A percentile compares a stretch with the other conserved stretches of the same genome.
phyloP scores from a whole-genome alignment of 1,284 basidiomycete genomes.

The Agroathelia rolfsii region DNA sequence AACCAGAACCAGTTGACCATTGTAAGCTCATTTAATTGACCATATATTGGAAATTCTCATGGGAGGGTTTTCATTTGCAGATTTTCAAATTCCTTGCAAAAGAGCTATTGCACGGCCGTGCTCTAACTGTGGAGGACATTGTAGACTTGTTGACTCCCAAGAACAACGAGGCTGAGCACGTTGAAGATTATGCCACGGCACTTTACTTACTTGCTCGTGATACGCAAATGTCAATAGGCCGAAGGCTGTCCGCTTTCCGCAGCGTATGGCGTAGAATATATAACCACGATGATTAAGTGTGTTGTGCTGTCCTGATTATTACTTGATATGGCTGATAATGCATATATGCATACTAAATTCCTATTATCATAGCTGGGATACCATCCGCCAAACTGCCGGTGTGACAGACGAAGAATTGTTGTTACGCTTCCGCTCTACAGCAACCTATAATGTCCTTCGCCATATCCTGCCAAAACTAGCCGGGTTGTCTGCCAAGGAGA shows the following conservation, averaged over 20 bases:
- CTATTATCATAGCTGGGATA: slow-evolving; percentile 48
- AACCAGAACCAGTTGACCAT: slow-evolving; percentile 22
- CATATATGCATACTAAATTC: slow-evolving; percentile 4
- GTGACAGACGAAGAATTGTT: slow-evolving; percentile 65
- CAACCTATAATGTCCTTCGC: slow-evolving; percentile 53
- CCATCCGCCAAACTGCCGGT: slow-evolving; percentile 55
- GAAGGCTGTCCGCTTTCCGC: slow-evolving; percentile 59
- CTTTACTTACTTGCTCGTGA: slow-evolving; percentile 50
- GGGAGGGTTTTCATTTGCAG: slow-evolving; percentile 22
- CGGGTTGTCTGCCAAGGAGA: slow-evolving; percentile 31
- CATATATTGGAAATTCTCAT: neutral
- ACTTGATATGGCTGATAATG: slow-evolving; percentile 2
- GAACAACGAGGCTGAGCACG: slow-evolving; percentile 39
- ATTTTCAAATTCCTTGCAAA: slow-evolving; percentile 58
- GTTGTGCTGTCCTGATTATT: slow-evolving; percentile 7
- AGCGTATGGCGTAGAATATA: slow-evolving; percentile 84
- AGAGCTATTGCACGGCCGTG: slow-evolving; percentile 58
- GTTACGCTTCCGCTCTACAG: slow-evolving; percentile 55
- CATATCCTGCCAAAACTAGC: slow-evolving; percentile 29
- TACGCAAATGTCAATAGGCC: slow-evolving; percentile 36
- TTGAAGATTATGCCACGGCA: slow-evolving; percentile 57
- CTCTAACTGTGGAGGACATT: slow-evolving; percentile 56
- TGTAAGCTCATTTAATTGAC: neutral
- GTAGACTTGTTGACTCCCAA: slow-evolving; percentile 67
- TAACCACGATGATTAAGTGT: slow-evolving; percentile 74